Evolutionary conservation across 768 basidiomycete genomes (phyloP), one percentile per base, ranked within the genome.

Genomic region (Trametes cubensis): DNA sequence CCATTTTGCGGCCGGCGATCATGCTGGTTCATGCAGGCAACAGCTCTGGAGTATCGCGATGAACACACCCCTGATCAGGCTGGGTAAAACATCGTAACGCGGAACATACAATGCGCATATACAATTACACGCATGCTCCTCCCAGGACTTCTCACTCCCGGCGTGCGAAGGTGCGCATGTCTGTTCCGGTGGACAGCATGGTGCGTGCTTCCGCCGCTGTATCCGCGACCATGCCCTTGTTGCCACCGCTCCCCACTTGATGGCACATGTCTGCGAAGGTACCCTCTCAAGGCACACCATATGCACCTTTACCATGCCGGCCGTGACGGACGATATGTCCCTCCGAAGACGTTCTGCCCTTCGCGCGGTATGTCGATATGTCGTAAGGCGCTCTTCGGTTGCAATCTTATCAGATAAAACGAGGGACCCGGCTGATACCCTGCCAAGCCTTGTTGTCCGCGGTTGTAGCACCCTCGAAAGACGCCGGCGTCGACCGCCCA

Each of bases 401-500:
- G 25, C 18, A 3, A 49, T 49, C 48, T 49, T 49, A 49, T 49
- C 48, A 49, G 48, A 49, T 49, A 49, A 28, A 26, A 11, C 34
- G 34, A 41, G n/a, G n/a, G 63, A 68, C 23, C 63, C 67, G 0
- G 64, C 66, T 8, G 62, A 56, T 38, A 67, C 70, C 58, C 58
- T 59, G 49, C 58, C 58, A 59, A 59, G 58, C 40, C 40, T 49
- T 47, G 47, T 28, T 41, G 17, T 20, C 20, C 46, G 46, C 20
- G 6, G 34, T 34, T 34, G 34, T 34, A 34, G 34, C 11, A 4
- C 8, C 28, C 28, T 4, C 28, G 28, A 21, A 23, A 47, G 46
- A 41, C 52, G 52, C 34, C 53, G 41, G 21, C n/a, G n/a, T n/a
- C n/a, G n/a, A n/a, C n/a, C n/a, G n/a, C 10, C 30, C 51, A 5